Base-by-base conservation (phyloP, 1,139 yeast genomes). In the Pichia sp. region DNA sequence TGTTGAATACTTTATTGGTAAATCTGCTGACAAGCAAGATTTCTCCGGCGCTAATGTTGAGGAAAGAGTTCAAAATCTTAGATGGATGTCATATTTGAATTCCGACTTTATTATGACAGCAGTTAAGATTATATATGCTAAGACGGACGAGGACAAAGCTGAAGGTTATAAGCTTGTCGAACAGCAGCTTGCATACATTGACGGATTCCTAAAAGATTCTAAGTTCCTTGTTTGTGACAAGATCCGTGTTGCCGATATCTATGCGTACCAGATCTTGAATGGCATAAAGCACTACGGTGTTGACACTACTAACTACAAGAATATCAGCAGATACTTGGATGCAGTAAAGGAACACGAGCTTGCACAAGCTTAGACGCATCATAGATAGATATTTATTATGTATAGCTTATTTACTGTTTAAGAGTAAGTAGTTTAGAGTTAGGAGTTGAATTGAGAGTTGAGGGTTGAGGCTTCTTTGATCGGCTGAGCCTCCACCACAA, bases 81-180 rank as follows among this genome's bases (percentile, higher is more conserved):
- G 49, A 45, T 59, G 62, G 62, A 37, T 50, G 36, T 55, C 59
- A 11, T 53, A 51, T 38, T 42, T 55, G 41, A 56, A 53, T 48
- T 35, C 49, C 10, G 63, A 59, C 40, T 38, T 54, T 8, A 15
- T 21, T 12, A 34, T 34, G 5, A 37, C 17, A 14, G 36, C 36
- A 12, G 42, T 34, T 23, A 4, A 35, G 4, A 34, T 17, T 24
- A 4, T 32, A 2, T 34, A 12, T n/a, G 9, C 31, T 18, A 5
- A 14, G 9, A n/a, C 25, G 14, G 32, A 18, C 19, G 37, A 20
- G 6, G 9, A 8, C 7, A 34, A 24, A 4, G 10, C 5, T 9
- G 23, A 34, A 34, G 30, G 36, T 18, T 12, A 17, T 5, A 12
- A 18, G 3, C 8, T 25, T 12, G 17, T 11, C 5, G 5, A 6